Evolutionary conservation across 2,329 filamentous ascomycete species (phyloP), one percentile per base, ranked within the genome.

Genomic region (Diatrype stigma): DNA sequence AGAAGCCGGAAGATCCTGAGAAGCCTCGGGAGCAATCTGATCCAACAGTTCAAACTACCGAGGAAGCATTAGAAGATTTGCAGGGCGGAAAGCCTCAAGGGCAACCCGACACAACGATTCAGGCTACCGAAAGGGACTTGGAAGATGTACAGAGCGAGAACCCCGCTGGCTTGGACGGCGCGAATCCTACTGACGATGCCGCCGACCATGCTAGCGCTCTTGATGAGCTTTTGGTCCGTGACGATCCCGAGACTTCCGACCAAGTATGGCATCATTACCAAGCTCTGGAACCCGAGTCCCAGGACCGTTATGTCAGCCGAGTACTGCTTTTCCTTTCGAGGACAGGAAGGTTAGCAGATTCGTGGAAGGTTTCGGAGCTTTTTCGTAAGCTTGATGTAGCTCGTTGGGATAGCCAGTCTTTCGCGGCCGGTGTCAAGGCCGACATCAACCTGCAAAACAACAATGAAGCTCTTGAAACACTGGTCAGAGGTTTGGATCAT

Each of bases 191-290:
- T 26, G 42, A 28, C 12, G 14, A 17, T n/a, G 34, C 48, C 34
- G 23, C 11, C 14, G 22, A 53, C 16, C 61, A 60, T 51, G 11
- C 46, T 6, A 38, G 46, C 8, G 49, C 51, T n/a, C 54, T 67
- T 17, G 46, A 54, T n/a, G 42, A 48, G 16, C 51, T 64, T 12
- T 34, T 67, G 12, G 44, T 38, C 26, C 51, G 32, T 17, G 34
- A 49, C 14, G 50, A 62, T 19, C 52, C 50, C 12, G 52, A 62
- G 17, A 50, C 59, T 42, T 51, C 53, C n/a, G 71, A 74, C 28
- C 63, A 69, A 22, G 65, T 74, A 17, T 81, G 77, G 74, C 60
- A 68, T 16, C 55, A 71, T 14, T 81, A 75, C 55, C 62, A 55
- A 28, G 60, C 63, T 6, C 62, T 79, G 16, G 62, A 70, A 17